Evolutionary conservation across 176 grass and related monocot genomes (phyloP), one percentile per base, ranked within the genome.

Genomic region (Hordeum marinum): DNA sequence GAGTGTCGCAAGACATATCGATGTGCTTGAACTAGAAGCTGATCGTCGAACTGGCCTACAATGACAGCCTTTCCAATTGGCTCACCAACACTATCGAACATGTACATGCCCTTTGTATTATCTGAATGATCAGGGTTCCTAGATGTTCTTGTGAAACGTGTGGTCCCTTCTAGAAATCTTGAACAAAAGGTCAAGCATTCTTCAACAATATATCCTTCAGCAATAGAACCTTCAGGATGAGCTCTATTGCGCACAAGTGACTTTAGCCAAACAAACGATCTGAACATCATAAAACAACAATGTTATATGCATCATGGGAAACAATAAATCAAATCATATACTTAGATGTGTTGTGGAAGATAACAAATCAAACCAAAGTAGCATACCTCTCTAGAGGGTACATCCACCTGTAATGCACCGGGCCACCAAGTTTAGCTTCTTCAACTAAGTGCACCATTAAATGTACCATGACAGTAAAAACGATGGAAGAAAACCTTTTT

Each of bases 301-400:
- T 21, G 18, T 21, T 58, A 21, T 58, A 18, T 27, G 4, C 62
- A 12, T 59, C 36, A 2, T 14, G 21, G 0, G 50, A 29, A 3
- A 75, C 27, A 37, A 17, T 37, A 68, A 70, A 70, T 40, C 9
- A 70, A 70, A 40, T 20, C 36, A 1, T 48, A 48, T 27, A 79
- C 8, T 63, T 79, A 29, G 9, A 59, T 24, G 75, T 37, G 8
- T 25, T 77, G 1, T 24, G n/a, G 1, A 75, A 32, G 2, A 75
- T 52, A 40, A 20, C 39, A 70, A 70, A 70, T 40, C 8, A 70
- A 40, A 29, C 20, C 36, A 1, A 70, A 70, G 3, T 63, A 41
- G 1, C 57, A 24, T 86, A 86, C 84, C 84, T 86, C 9, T 80
- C 84, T 9, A 87, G 35, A 60, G 89, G 73, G 23, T 79, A 90